A percentile compares a stretch with the other conserved stretches of the same genome.
Conservation (phyloP, 2,329 filamentous ascomycete species). For the Xylaria digitata region DNA sequence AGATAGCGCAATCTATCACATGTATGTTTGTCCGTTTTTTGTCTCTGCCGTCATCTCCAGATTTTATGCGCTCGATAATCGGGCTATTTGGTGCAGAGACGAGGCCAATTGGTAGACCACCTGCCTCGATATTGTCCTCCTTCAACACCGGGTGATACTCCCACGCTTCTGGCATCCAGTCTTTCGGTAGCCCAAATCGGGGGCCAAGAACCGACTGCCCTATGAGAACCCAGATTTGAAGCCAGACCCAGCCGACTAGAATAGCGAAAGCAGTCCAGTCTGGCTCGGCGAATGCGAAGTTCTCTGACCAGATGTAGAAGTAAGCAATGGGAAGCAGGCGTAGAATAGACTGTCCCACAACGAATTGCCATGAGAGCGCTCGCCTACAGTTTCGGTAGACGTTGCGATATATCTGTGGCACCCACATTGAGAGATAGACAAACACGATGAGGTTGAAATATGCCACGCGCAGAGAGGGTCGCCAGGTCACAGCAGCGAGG, state of each 20-base stretch:
- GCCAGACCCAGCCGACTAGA: constrained; percentile 83
- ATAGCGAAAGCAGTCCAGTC: constrained; percentile 73
- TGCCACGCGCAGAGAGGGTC: constrained; percentile 62
- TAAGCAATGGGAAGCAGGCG: constrained; percentile 85
- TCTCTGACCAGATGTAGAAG: constrained; percentile 81
- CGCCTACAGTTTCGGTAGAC: constrained; percentile 89
- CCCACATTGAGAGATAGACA: constrained; percentile 88
- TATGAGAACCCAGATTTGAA: constrained; percentile 82
- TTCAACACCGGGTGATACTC: constrained; percentile 94
- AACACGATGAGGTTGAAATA: constrained; percentile 75
- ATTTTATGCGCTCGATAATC: constrained; percentile 50
- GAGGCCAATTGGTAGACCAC: constrained; percentile 82
- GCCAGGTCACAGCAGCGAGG: constrained; percentile 71
- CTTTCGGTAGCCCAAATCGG: constrained; percentile 81
- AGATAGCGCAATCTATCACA: constrained; percentile 92
- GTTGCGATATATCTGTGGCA: constrained; percentile 92
- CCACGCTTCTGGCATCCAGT: constrained; percentile 80
- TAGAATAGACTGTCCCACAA: constrained; percentile 82
- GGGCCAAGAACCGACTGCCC: constrained; percentile 89
- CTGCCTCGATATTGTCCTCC: constrained; percentile 83
- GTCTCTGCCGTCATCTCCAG: constrained; percentile 41
- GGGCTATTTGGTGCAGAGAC: constrained; percentile 53
- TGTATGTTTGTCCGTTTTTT: constrained; percentile 54
- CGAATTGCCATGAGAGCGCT: constrained; percentile 91
- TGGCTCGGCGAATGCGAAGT: constrained; percentile 81